Evolutionary conservation across 2,329 filamentous ascomycete genomes (phyloP).

Genomic region (Berkeleyomyces basicola): DNA sequence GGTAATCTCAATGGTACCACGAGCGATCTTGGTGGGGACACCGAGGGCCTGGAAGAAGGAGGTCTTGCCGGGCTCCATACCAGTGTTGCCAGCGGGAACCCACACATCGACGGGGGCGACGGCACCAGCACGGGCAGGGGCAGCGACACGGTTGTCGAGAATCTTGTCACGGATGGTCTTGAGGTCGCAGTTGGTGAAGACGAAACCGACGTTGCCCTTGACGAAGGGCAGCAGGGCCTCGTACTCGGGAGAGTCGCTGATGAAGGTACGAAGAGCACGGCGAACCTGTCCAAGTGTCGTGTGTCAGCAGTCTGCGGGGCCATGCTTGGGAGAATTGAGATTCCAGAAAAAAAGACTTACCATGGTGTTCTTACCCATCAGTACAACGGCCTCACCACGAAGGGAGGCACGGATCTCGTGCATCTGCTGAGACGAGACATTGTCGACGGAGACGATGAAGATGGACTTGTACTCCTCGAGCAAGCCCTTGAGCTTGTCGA

Average conservation of each 20-base stretch:
- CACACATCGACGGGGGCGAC: conserved; percentile 85
- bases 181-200: conserved; percentile 97
- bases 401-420: conserved; percentile 95
- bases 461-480: conserved; percentile 93
- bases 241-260: conserved; percentile 83
- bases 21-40: conserved; percentile 99
- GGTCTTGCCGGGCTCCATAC: conserved; percentile 99
- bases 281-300: conserved; percentile 45
- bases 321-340: not conserved
- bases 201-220: conserved; percentile 96
- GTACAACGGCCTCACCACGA: conserved; percentile 79
- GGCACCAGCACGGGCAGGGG: conserved; percentile 94
- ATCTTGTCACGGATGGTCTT: conserved; percentile 90
- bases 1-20: conserved; percentile 99
- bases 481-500: conserved; percentile 97
- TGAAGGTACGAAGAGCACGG: conserved; percentile 91
- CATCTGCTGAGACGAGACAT: conserved; percentile 99
- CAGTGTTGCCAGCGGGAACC: conserved; percentile 95
- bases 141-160: conserved; percentile 90
- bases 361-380: conserved; percentile 99
- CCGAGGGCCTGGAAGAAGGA: conserved; percentile 99
- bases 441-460: conserved; percentile 96
- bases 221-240: conserved; percentile 93
- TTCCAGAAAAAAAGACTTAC: conserved; percentile 30
- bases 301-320: no score